Evolutionary conservation across 331 rosid genomes (phyloP).

Genomic region (Rosa hybrid): DNA sequence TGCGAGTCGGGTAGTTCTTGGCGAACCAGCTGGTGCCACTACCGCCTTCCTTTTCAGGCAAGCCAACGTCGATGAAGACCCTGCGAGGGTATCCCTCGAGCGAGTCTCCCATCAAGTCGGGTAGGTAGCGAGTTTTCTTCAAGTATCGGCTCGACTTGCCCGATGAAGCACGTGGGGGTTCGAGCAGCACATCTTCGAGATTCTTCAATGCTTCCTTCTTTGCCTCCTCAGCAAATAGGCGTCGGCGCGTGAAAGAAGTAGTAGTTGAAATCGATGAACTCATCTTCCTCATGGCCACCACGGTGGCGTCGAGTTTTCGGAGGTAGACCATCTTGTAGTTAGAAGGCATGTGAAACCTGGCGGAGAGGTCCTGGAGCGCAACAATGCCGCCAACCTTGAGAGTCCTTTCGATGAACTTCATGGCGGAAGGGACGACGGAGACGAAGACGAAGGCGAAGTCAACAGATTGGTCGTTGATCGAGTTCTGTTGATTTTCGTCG

Average conservation of each 20-base stretch:
- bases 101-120: slow-evolving; percentile 72
- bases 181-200: slow-evolving; percentile 72
- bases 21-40: slow-evolving; percentile 55
- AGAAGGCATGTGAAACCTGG: slow-evolving; percentile 21
- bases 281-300: slow-evolving; percentile 52
- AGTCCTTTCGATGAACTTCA: slow-evolving; percentile 43
- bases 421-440: slow-evolving; percentile 21
- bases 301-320: slow-evolving; percentile 31
- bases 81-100: slow-evolving; percentile 65
- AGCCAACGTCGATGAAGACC: slow-evolving; percentile 71
- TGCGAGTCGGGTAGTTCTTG: slow-evolving; percentile 62
- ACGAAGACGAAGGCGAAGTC: slow-evolving; percentile 44
- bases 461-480: slow-evolving; percentile 12
- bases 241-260: slow-evolving; percentile 28
- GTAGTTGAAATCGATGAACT: neutral
- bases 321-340: slow-evolving; percentile 48
- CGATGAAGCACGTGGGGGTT: slow-evolving; percentile 75
- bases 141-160: slow-evolving; percentile 51
- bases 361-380: slow-evolving; percentile 14
- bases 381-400: slow-evolving; percentile 45
- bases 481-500: slow-evolving; percentile 32
- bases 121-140: slow-evolving; percentile 58
- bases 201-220: slow-evolving; percentile 64
- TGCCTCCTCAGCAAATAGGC: slow-evolving; percentile 38
- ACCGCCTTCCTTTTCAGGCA: slow-evolving; percentile 50